Conservation (phyloP, 345 rosid species). For the Salix koriyanagi region DNA sequence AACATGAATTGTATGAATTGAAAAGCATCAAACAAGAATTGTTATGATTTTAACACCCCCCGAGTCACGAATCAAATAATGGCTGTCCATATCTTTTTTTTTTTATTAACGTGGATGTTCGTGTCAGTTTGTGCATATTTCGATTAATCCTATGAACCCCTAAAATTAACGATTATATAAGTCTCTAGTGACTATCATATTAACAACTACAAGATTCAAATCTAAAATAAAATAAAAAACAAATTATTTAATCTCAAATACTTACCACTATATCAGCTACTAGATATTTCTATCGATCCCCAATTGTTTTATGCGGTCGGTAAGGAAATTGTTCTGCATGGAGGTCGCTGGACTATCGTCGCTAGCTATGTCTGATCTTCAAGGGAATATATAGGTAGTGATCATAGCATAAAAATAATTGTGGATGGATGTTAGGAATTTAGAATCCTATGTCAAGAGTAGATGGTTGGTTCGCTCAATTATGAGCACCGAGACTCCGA, state of each 20-base stretch:
- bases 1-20: not conserved
- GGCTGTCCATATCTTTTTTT: not conserved
- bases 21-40: not conserved
- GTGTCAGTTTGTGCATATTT: no score
- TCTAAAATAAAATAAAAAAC: no score
- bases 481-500: no score
- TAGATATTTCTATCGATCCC: not conserved
- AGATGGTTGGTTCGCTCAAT: no score
- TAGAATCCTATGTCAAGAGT: no score
- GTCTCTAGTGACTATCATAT: no score
- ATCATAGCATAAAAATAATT: not conserved
- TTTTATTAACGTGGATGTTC: no score
- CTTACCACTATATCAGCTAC: no score
- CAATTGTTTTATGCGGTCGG: not conserved
- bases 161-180: no score
- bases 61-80: conserved; percentile 1
- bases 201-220: no score
- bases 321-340: not conserved
- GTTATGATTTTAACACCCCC: not conserved
- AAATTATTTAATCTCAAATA: no score
- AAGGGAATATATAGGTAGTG: not conserved
- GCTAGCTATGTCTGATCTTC: not conserved
- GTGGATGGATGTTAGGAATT: no score
- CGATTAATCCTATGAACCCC: rapidly evolving
- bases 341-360: not conserved